Conservation (phyloP, 805 yeast genomes). For the Zygoascus tannicola region DNA sequence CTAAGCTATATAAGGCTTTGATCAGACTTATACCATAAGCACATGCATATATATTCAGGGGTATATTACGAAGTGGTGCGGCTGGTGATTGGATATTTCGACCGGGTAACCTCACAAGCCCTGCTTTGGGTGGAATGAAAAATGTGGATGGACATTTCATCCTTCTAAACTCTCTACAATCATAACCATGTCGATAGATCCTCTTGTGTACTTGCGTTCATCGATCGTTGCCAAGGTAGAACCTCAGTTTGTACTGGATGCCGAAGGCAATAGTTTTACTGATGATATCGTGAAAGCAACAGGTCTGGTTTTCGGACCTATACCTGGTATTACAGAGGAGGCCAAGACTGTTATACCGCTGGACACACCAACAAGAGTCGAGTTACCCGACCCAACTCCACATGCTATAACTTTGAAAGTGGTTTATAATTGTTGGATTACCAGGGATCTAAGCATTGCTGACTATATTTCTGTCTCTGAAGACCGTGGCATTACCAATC, state of each 20-base stretch:
- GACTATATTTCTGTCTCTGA: conserved; percentile 73
- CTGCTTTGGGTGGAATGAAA: too few species aligned
- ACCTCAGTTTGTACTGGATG: conserved; percentile 16
- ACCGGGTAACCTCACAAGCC: too few species aligned
- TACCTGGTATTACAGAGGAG: conserved; percentile 14
- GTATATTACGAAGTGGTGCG: too few species aligned
- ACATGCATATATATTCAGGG: too few species aligned
- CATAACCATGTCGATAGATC: conserved; percentile 17
- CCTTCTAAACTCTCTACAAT: background rate
- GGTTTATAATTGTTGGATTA: conserved; percentile 69
- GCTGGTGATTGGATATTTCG: too few species aligned
- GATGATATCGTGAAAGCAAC: conserved; percentile 33
- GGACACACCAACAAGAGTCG: conserved; percentile 45
- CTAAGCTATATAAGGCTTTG: too few species aligned
- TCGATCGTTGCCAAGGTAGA: conserved; percentile 23
- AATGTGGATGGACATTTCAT: too few species aligned
- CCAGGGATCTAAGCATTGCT: conserved; percentile 63
- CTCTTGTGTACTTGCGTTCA: conserved; percentile 25
- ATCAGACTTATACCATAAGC: too few species aligned
- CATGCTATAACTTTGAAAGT: conserved; percentile 39
- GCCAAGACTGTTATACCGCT: conserved; percentile 26
- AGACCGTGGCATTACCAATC: conserved; percentile 50
- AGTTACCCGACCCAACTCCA: conserved; percentile 13
- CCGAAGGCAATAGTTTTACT: conserved; percentile 19
- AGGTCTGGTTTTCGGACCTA: conserved; percentile 23